A percentile compares a stretch with the other conserved stretches of the same genome.
phyloP scores from a whole-genome alignment of 306 rosid species.

The Vicia villosa region DNA sequence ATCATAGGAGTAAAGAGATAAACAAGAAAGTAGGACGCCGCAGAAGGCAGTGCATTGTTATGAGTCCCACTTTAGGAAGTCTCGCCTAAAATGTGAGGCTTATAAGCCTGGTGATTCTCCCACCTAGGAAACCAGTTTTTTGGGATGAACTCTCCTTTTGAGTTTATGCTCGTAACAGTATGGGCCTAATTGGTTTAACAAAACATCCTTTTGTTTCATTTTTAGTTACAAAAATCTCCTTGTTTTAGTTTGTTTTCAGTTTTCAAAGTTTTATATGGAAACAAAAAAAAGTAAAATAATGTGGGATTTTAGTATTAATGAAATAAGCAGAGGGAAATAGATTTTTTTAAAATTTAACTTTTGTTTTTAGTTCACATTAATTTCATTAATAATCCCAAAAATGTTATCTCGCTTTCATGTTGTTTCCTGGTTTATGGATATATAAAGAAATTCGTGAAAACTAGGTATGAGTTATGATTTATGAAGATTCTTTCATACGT shows the following conservation, averaged over 20 bases:
- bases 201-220: slow-evolving; percentile 7
- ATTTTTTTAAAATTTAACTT: background rate
- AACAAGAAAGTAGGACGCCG: slow-evolving; percentile 1
- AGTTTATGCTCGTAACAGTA: too few species aligned
- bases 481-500: slow-evolving; percentile 3
- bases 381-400: background rate
- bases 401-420: background rate
- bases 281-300: background rate
- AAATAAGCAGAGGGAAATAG: background rate
- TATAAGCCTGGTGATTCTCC: too few species aligned
- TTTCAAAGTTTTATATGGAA: slow-evolving; percentile 19
- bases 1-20: slow-evolving; percentile 15
- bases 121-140: too few species aligned
- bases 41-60: background rate
- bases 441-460: background rate
- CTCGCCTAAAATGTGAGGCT: background rate
- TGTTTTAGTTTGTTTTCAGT: slow-evolving; percentile 3
- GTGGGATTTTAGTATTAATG: background rate
- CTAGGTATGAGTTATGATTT: background rate
- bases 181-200: too few species aligned
- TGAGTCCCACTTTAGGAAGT: background rate
- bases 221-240: background rate
- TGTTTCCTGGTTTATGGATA: background rate
- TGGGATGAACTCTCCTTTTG: too few species aligned
- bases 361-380: background rate